phyloP scores from a whole-genome alignment of 2,329 filamentous ascomycete genomes.

The Fusarium protoensiforme region DNA sequence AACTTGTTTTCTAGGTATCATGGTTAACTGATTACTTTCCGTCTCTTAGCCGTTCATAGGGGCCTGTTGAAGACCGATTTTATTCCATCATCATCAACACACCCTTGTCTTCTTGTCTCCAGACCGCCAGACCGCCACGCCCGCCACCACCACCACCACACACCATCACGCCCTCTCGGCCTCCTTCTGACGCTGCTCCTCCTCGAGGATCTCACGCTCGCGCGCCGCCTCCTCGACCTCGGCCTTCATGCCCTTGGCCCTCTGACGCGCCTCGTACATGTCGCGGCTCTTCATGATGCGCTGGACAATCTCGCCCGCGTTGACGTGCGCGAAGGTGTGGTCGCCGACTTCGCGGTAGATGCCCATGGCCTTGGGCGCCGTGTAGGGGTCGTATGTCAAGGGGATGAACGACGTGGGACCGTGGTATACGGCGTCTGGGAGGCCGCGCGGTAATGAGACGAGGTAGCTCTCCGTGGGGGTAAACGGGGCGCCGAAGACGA shows the following conservation, averaged over 20 bases:
- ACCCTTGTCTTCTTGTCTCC: background rate
- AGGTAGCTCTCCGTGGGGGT: slow-evolving; percentile 85
- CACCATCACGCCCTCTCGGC: slow-evolving; percentile 46
- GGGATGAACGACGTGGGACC: slow-evolving; percentile 95
- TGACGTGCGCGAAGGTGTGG: slow-evolving; percentile 87
- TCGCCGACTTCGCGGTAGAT: slow-evolving; percentile 83
- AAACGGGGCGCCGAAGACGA: slow-evolving; percentile 92
- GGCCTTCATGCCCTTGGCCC: slow-evolving; percentile 89
- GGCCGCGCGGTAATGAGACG: slow-evolving; percentile 76
- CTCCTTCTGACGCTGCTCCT: slow-evolving; percentile 64
- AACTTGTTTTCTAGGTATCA: slow-evolving; percentile 18
- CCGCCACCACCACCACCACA: slow-evolving; percentile 7
- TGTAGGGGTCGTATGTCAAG: slow-evolving; percentile 82
- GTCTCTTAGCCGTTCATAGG: slow-evolving; percentile 5
- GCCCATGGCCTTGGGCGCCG: slow-evolving; percentile 80
- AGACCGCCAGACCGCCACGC: slow-evolving; percentile 14
- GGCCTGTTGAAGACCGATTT: slow-evolving; percentile 41
- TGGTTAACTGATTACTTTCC: slow-evolving; percentile 30
- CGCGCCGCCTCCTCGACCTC: slow-evolving; percentile 76
- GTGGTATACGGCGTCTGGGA: slow-evolving; percentile 88
- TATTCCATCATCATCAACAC: background rate
- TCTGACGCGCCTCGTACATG: slow-evolving; percentile 91
- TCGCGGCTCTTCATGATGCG: slow-evolving; percentile 88
- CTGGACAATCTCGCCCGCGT: slow-evolving; percentile 91
- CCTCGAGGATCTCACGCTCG: slow-evolving; percentile 71